Percentiles rank a stretch among this genome's conserved stretches.
phyloP scores from a whole-genome alignment of 345 rosid genomes.

The Aquilaria yunnanensis region DNA sequence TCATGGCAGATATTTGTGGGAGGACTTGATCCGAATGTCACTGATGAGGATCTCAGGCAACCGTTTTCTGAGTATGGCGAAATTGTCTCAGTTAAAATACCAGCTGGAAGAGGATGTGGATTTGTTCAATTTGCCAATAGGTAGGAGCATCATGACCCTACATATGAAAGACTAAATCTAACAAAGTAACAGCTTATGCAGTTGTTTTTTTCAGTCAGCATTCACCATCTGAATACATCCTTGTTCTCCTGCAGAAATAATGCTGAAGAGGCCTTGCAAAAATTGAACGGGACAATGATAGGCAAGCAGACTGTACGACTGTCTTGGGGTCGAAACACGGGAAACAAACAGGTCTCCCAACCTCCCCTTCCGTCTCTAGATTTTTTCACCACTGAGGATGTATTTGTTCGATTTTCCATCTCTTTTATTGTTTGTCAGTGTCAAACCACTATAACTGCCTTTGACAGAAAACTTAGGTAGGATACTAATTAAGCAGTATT shows the following conservation, averaged over 20 bases:
- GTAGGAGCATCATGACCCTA: slow-evolving; percentile 22
- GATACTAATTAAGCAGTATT: too few species aligned
- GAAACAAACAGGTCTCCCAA: slow-evolving; percentile 50
- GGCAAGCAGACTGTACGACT: slow-evolving; percentile 65
- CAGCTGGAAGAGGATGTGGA: slow-evolving; percentile 78
- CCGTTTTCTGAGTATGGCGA: slow-evolving; percentile 68
- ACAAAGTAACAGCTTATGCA: background rate
- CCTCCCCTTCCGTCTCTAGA: background rate
- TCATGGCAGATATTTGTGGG: slow-evolving; percentile 78
- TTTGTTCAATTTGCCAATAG: slow-evolving; percentile 83
- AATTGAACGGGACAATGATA: slow-evolving; percentile 47
- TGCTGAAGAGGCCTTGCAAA: slow-evolving; percentile 87
- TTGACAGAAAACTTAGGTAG: too few species aligned
- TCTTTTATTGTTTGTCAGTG: too few species aligned
- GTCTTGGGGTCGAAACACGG: slow-evolving; percentile 75
- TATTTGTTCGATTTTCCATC: too few species aligned
- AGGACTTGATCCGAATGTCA: slow-evolving; percentile 80
- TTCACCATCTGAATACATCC: slow-evolving; percentile 1
- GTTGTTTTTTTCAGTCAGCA: background rate
- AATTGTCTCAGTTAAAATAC: slow-evolving; percentile 78
- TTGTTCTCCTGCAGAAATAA: slow-evolving; percentile 31
- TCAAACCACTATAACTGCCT: too few species aligned
- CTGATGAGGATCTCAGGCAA: slow-evolving; percentile 74
- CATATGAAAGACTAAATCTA: background rate
- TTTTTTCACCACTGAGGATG: too few species aligned